Percentiles rank a stretch among this genome's conserved stretches.
These are phyloP conservation scores for Sporothrix mexicana DNA, from an alignment of 2,329 filamentous ascomycete species.

Conservation along the genomic window DNA sequence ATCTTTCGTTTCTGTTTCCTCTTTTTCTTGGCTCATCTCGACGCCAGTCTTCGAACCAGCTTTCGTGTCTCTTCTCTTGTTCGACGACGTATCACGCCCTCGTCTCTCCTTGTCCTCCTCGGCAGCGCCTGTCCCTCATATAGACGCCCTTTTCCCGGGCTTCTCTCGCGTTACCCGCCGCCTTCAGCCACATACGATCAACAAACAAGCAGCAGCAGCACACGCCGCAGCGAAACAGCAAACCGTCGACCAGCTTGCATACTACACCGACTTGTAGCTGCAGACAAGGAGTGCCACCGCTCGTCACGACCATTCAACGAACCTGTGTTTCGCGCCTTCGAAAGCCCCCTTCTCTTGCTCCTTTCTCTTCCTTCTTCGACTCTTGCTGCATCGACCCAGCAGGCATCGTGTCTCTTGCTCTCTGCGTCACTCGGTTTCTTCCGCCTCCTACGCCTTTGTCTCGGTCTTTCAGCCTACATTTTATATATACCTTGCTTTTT, in stretches of 20 bases:
- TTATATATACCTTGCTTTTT: conserved; percentile 24
- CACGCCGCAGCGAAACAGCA: conserved; percentile 10
- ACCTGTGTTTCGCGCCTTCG: not conserved
- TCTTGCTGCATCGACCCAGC: conserved; percentile 9
- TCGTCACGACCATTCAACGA: conserved; percentile 15
- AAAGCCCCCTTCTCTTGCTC: not conserved
- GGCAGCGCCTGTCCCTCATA: conserved; percentile 17
- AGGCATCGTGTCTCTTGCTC: not conserved
- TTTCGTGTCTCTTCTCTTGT: not conserved
- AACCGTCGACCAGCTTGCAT: not conserved
- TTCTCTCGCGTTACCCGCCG: conserved; percentile 19
- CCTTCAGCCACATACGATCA: conserved; percentile 25
- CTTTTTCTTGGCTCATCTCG: not conserved
- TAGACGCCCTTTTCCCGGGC: not conserved
- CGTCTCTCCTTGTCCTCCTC: conserved; percentile 17
- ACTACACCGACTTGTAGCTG: conserved; percentile 11
- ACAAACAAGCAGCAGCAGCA: conserved; percentile 17
- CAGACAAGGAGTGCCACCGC: conserved; percentile 11
- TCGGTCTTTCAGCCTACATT: conserved; percentile 23
- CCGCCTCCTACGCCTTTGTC: conserved; percentile 20
- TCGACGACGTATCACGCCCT: not conserved
- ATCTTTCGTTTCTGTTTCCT: not conserved
- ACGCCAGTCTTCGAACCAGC: not conserved
- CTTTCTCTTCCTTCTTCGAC: not conserved
- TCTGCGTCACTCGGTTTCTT: not conserved